Conservation (phyloP, 257 asterid genomes). For the Agastache rugosa region DNA sequence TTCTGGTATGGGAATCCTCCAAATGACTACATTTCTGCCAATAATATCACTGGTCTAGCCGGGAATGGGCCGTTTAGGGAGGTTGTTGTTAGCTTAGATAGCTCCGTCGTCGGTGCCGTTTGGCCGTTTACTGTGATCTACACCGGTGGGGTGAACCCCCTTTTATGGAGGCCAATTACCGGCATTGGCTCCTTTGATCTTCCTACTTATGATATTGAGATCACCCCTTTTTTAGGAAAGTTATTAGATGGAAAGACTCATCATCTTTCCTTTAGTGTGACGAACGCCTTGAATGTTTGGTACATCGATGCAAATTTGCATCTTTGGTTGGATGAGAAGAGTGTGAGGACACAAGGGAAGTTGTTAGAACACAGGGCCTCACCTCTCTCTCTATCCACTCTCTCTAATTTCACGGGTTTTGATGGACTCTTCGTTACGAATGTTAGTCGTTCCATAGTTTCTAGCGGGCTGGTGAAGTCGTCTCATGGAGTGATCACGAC, state of each 20-base stretch:
- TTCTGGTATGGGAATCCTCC: constrained; percentile 75
- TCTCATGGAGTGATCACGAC: constrained; percentile 62
- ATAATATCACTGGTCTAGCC: constrained; percentile 45
- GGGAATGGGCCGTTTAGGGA: constrained; percentile 88
- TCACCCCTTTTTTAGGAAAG: constrained; percentile 63
- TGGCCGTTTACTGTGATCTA: constrained; percentile 84
- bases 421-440: constrained; percentile 60
- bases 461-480: constrained; percentile 64
- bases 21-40: constrained; percentile 55
- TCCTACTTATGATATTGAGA: constrained; percentile 74
- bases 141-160: constrained; percentile 83
- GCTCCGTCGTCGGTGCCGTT: constrained; percentile 54
- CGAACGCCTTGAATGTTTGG: constrained; percentile 80
- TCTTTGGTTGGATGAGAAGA: constrained; percentile 69
- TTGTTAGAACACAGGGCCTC: constrained; percentile 35
- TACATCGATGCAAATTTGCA: constrained; percentile 83
- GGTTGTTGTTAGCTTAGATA: constrained; percentile 62
- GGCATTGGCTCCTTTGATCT: constrained; percentile 81
- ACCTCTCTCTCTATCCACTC: constrained; percentile 40
- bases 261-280: constrained; percentile 55
- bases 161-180: constrained; percentile 76
- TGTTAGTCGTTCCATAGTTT: constrained; percentile 54
- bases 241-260: constrained; percentile 69
- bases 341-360: constrained; percentile 54
- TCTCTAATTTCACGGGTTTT: constrained; percentile 57